A percentile compares a stretch with the other conserved stretches of the same genome.
These are phyloP conservation scores for Nosema bombycis DNA, from an alignment of 371 early-diverging fungal genomes.

Conservation along the genomic window DNA sequence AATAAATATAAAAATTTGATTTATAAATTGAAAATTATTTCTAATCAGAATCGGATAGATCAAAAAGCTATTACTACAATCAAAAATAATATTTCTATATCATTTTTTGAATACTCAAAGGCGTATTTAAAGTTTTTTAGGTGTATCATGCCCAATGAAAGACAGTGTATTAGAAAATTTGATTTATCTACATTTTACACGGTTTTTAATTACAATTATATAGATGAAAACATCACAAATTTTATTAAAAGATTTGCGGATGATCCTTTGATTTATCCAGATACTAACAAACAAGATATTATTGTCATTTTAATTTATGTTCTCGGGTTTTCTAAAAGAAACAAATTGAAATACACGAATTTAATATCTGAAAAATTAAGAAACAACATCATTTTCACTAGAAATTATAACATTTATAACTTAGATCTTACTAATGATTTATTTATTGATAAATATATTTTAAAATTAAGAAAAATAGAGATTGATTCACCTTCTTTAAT, in stretches of 20 bases:
- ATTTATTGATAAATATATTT: conserved; percentile 1
- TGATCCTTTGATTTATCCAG: conserved; percentile 3
- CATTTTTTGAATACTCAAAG: conserved; percentile 12
- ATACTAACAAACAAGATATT: conserved; percentile 6
- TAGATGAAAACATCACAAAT: conserved; percentile 6
- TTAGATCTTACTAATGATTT: background rate
- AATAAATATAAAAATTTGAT: background rate
- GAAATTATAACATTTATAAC: background rate
- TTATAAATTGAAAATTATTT: background rate
- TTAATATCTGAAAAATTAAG: background rate
- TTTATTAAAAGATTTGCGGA: conserved; percentile 13
- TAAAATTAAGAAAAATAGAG: conserved; percentile 13
- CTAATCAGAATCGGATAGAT: background rate
- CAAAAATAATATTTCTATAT: background rate
- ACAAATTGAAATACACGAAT: background rate
- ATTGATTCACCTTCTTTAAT: background rate
- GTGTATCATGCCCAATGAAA: conserved; percentile 10
- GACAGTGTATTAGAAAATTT: background rate
- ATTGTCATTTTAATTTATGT: conserved; percentile 19
- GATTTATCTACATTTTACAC: conserved; percentile 10
- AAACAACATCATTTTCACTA: background rate
- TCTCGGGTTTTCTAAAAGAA: background rate
- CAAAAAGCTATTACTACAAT: background rate
- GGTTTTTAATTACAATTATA: conserved; percentile 6
- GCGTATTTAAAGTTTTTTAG: conserved; percentile 4